Percentiles rank a stretch among this genome's conserved stretches.
These are phyloP conservation scores for Paramarasmius palmivorus DNA, from an alignment of 1,284 basidiomycete genomes.

Conservation along the genomic window DNA sequence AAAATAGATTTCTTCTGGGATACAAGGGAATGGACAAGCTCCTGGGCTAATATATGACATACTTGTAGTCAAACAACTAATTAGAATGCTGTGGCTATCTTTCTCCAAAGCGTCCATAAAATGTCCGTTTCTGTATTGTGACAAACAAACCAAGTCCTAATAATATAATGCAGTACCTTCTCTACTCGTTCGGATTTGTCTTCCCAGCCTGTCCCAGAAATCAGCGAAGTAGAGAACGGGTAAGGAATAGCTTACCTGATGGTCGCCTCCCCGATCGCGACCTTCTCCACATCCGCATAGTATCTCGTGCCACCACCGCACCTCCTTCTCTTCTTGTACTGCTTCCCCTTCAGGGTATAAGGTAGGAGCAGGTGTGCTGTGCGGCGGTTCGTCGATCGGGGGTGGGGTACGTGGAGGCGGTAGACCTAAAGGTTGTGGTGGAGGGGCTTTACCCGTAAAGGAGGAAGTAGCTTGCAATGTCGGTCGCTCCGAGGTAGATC, in stretches of 20 bases:
- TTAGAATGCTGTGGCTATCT: too few species aligned
- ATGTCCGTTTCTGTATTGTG: too few species aligned
- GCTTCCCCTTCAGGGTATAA: conserved; percentile 21
- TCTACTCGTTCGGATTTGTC: conserved; percentile 74
- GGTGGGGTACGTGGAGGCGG: conserved; percentile 60
- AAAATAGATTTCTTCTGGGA: too few species aligned
- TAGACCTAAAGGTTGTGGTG: conserved; percentile 56
- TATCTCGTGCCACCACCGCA: conserved; percentile 84
- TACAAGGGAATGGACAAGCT: too few species aligned
- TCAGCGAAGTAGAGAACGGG: too few species aligned
- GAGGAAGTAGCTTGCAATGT: conserved; percentile 21
- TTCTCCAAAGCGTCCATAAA: neutral
- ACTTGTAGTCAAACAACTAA: neutral
- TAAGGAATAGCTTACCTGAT: conserved; percentile 51
- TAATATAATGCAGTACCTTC: too few species aligned
- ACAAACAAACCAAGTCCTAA: too few species aligned
- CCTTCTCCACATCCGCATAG: conserved; percentile 76
- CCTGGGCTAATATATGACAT: conserved; percentile 23
- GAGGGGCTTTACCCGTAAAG: conserved; percentile 29
- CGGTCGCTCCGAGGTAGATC: conserved; percentile 19
- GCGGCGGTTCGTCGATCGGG: conserved; percentile 37
- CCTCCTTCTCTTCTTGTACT: conserved; percentile 34
- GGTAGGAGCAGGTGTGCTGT: conserved; percentile 38
- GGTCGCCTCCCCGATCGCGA: conserved; percentile 64
- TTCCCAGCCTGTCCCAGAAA: conserved; percentile 69